A percentile compares a stretch with the other conserved stretches of the same genome.
Conservation (phyloP, 169 alveolate genomes). For the Plasmodium sp. region DNA sequence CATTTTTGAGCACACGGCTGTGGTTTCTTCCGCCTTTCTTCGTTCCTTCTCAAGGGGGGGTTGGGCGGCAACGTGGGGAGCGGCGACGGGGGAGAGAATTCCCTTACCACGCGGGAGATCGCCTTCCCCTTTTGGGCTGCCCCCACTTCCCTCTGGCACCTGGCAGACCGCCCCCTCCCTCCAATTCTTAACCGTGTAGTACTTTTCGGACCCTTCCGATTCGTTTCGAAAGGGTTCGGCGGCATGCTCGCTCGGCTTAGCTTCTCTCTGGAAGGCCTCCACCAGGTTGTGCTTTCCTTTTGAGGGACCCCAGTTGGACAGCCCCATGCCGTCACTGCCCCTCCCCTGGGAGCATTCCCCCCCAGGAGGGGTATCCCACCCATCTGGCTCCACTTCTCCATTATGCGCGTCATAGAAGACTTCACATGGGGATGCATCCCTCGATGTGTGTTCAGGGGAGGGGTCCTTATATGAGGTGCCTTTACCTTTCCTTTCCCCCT, state of each 20-base stretch:
- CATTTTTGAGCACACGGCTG: slow-evolving; percentile 16
- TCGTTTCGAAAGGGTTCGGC: background rate
- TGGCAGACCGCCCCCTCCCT: background rate
- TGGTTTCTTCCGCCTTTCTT: background rate
- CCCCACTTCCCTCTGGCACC: background rate
- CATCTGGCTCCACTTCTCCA: background rate
- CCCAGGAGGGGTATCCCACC: background rate
- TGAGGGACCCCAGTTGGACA: background rate
- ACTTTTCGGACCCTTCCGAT: background rate
- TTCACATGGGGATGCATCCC: background rate
- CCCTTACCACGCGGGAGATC: background rate
- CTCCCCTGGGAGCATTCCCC: background rate
- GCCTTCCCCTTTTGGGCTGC: background rate
- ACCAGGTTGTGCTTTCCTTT: background rate
- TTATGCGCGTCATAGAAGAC: background rate
- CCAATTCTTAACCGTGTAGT: background rate
- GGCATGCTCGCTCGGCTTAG: background rate
- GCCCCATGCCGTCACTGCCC: background rate
- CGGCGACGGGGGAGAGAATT: background rate
- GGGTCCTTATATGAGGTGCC: background rate
- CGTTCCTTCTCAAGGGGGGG: background rate
- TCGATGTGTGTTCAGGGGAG: background rate
- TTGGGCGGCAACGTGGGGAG: background rate
- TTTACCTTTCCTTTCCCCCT: background rate
- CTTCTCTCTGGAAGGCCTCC: background rate